Percentiles rank a stretch among this genome's conserved stretches.
Evolutionary conservation across 2,329 filamentous ascomycete genomes (phyloP).

Genomic region (Myriosclerotinia duriaeana): DNA sequence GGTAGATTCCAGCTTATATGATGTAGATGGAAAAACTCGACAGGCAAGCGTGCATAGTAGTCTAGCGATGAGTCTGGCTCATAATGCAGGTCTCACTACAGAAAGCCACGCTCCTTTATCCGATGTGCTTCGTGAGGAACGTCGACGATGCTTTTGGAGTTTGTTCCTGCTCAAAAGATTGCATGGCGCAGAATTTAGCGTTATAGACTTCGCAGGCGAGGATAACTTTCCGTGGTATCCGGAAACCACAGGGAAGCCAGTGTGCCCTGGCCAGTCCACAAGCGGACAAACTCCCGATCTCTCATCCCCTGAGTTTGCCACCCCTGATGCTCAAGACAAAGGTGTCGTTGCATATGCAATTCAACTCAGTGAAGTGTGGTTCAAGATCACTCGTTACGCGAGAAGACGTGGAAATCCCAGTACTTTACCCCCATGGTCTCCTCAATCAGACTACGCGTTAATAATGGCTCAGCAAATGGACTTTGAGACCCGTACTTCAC

Average conservation of each 20-base stretch:
- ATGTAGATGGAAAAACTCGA: slow-evolving; percentile 47
- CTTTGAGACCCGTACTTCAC: slow-evolving; percentile 51
- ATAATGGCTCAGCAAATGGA: slow-evolving; percentile 53
- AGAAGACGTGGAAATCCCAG: slow-evolving; percentile 47
- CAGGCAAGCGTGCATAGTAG: slow-evolving; percentile 47
- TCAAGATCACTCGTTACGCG: slow-evolving; percentile 49
- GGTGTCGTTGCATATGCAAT: slow-evolving; percentile 49
- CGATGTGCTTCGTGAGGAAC: slow-evolving; percentile 35
- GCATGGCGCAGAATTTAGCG: slow-evolving; percentile 38
- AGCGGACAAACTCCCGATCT: slow-evolving; percentile 16
- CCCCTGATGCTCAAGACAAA: slow-evolving; percentile 35
- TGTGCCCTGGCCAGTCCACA: slow-evolving; percentile 27
- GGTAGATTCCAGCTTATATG: not conserved
- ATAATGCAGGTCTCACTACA: slow-evolving; percentile 47
- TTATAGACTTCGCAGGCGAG: slow-evolving; percentile 43
- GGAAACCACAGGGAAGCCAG: slow-evolving; percentile 40
- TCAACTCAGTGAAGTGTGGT: slow-evolving; percentile 50
- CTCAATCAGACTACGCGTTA: slow-evolving; percentile 52
- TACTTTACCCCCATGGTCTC: slow-evolving; percentile 49
- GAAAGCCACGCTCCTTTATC: slow-evolving; percentile 37
- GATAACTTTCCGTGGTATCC: slow-evolving; percentile 44
- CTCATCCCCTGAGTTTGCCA: slow-evolving; percentile 27
- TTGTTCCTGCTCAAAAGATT: slow-evolving; percentile 40
- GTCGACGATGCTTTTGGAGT: slow-evolving; percentile 41
- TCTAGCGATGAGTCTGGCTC: slow-evolving; percentile 48